These are phyloP conservation scores for Pythium oligandrum DNA, from an alignment of 352 stramenopile species.

Conservation along the genomic window DNA sequence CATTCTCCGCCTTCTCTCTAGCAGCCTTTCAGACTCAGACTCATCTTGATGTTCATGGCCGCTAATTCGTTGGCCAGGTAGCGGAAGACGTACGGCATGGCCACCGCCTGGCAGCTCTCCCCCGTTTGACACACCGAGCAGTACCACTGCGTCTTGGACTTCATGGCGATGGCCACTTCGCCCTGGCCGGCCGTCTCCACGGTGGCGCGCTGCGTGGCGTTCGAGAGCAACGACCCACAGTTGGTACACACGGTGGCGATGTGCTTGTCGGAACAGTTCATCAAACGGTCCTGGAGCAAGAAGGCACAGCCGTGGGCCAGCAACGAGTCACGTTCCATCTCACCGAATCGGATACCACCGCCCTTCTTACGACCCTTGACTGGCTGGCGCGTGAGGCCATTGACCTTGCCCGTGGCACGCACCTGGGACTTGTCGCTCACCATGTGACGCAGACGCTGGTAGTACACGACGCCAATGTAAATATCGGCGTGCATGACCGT, in stretches of 20 bases:
- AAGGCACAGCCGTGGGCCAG: slow-evolving; percentile 97
- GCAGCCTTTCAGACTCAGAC: slow-evolving; percentile 82
- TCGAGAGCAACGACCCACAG: slow-evolving; percentile 87
- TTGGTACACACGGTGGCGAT: slow-evolving; percentile 95
- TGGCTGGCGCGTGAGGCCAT: slow-evolving; percentile 98
- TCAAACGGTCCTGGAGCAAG: slow-evolving; percentile 94
- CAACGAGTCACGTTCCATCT: slow-evolving; percentile 99
- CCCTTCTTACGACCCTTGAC: slow-evolving; percentile 99
- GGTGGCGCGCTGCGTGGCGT: slow-evolving; percentile 77
- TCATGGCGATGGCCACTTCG: slow-evolving; percentile 83
- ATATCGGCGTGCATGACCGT: slow-evolving; percentile 99
- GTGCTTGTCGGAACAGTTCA: slow-evolving; percentile 99
- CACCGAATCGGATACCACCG: slow-evolving; percentile 98
- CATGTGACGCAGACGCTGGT: slow-evolving; percentile 99
- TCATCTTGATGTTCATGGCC: slow-evolving; percentile 99
- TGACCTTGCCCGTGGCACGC: slow-evolving; percentile 96
- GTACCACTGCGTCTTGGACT: slow-evolving; percentile 84
- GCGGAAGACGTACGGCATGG: slow-evolving; percentile 99
- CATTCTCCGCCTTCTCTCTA: too few species aligned
- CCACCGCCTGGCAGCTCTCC: slow-evolving; percentile 89
- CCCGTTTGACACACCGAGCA: slow-evolving; percentile 85
- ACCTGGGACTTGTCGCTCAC: slow-evolving; percentile 99
- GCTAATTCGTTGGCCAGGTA: slow-evolving; percentile 99
- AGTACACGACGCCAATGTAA: slow-evolving; percentile 99
- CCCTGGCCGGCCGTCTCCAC: slow-evolving; percentile 79